phyloP scores from a whole-genome alignment of 768 basidiomycete genomes.

The Hypholoma sublateritium region DNA sequence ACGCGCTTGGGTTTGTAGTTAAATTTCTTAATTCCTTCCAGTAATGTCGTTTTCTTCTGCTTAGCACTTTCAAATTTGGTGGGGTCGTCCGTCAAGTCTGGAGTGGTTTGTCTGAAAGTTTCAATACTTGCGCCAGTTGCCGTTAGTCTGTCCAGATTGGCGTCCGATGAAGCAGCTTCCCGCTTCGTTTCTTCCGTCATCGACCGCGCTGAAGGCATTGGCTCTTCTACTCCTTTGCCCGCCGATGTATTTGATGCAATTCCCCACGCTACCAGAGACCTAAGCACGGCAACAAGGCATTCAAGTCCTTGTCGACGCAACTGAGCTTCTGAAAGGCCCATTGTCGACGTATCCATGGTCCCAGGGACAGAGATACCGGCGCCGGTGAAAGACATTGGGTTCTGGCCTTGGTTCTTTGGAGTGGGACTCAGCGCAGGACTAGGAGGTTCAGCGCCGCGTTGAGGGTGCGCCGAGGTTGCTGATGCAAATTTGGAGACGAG shows the following conservation, averaged over 20 bases:
- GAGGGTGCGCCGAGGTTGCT: conserved; percentile 43
- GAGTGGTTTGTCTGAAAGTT: conserved; percentile 64
- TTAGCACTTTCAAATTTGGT: conserved; percentile 92
- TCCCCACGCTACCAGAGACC: conserved; percentile 92
- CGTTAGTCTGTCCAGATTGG: conserved; percentile 55
- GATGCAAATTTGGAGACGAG: conserved; percentile 92
- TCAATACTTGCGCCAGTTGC: conserved; percentile 49
- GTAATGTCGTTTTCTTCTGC: conserved; percentile 90
- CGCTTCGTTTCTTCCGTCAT: conserved; percentile 52
- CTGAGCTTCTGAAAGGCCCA: conserved; percentile 80
- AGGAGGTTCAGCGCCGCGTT: conserved; percentile 53
- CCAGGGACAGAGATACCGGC: conserved; percentile 65
- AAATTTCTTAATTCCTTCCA: conserved; percentile 97
- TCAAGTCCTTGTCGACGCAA: conserved; percentile 92
- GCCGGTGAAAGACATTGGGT: conserved; percentile 60
- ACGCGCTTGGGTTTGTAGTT: conserved; percentile 99
- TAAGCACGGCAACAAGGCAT: conserved; percentile 84
- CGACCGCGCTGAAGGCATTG: conserved; percentile 40
- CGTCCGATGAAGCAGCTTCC: conserved; percentile 56
- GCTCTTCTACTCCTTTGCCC: conserved; percentile 43
- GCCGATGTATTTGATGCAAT: conserved; percentile 44
- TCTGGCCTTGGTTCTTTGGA: conserved; percentile 39
- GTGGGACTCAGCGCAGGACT: conserved; percentile 63
- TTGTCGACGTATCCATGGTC: conserved; percentile 62
- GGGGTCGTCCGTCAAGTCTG: conserved; percentile 87